Evolutionary conservation across 192 early-diverging fungal species (phyloP).

Genomic region (Backusella liffmaniae): DNA sequence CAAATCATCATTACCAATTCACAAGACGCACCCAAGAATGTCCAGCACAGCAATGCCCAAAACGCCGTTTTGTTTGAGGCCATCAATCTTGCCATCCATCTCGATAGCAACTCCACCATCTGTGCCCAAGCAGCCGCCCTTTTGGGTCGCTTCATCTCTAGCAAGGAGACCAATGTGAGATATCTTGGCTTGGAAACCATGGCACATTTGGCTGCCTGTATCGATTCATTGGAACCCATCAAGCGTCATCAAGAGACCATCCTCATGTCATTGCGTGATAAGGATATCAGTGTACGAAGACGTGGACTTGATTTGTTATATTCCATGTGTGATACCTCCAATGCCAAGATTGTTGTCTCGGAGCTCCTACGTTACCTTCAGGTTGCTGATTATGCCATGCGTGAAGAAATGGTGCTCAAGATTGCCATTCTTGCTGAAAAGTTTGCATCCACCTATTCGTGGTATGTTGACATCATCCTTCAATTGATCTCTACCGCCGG

Average conservation of each 20-base stretch:
- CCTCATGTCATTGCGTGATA: slow-evolving; percentile 90
- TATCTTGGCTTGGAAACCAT: slow-evolving; percentile 97
- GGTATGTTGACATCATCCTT: slow-evolving; percentile 99
- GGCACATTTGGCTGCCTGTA: slow-evolving; percentile 86
- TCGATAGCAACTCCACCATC: slow-evolving; percentile 86
- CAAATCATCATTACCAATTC: slow-evolving; percentile 83
- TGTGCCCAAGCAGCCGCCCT: slow-evolving; percentile 82
- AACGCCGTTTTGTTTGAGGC: slow-evolving; percentile 98
- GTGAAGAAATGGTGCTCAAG: slow-evolving; percentile 98
- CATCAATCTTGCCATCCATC: slow-evolving; percentile 91
- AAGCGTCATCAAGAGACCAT: slow-evolving; percentile 86
- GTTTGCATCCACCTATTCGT: slow-evolving; percentile 94
- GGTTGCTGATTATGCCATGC: slow-evolving; percentile 84
- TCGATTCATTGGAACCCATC: slow-evolving; percentile 81
- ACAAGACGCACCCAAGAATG: slow-evolving; percentile 89
- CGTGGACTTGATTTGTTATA: slow-evolving; percentile 94
- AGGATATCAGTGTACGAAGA: slow-evolving; percentile 95
- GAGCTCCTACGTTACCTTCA: slow-evolving; percentile 92
- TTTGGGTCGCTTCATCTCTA: slow-evolving; percentile 86
- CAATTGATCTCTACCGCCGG: slow-evolving; percentile 94
- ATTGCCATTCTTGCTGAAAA: slow-evolving; percentile 99
- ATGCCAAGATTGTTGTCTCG: slow-evolving; percentile 81
- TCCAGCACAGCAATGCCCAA: slow-evolving; percentile 97
- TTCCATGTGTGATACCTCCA: slow-evolving; percentile 93
- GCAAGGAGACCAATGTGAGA: slow-evolving; percentile 97